phyloP scores from a whole-genome alignment of 139 green algal genomes.

The Zygnema cylindricum region DNA sequence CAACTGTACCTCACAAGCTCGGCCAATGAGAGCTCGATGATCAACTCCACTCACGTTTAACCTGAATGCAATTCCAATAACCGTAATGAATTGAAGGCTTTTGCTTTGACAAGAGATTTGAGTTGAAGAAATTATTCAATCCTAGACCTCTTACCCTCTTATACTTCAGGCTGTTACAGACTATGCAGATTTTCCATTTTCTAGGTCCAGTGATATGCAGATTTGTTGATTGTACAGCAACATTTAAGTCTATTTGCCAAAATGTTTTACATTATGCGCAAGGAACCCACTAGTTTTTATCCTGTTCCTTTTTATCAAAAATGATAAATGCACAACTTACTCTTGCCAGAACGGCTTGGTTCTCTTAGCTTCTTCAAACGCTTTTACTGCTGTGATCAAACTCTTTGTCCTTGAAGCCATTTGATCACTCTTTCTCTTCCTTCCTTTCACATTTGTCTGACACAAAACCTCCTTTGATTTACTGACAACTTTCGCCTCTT shows the following conservation, averaged over 20 bases:
- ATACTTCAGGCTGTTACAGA: background rate
- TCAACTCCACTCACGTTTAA: background rate
- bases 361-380: background rate
- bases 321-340: background rate
- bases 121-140: background rate
- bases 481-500: no score
- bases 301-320: background rate
- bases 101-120: background rate
- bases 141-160: background rate
- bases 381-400: background rate
- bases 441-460: background rate
- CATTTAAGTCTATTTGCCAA: background rate
- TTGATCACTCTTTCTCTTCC: background rate
- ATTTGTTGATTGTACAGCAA: background rate
- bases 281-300: background rate
- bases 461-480: background rate
- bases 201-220: no score
- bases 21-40: background rate
- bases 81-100: no score
- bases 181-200: background rate
- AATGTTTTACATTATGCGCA: background rate
- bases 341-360: background rate
- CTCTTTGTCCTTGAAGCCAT: background rate
- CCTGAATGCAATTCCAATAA: background rate
- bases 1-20: background rate